Base-by-base conservation (phyloP, 345 rosid genomes). In the Erodium maritimum region DNA sequence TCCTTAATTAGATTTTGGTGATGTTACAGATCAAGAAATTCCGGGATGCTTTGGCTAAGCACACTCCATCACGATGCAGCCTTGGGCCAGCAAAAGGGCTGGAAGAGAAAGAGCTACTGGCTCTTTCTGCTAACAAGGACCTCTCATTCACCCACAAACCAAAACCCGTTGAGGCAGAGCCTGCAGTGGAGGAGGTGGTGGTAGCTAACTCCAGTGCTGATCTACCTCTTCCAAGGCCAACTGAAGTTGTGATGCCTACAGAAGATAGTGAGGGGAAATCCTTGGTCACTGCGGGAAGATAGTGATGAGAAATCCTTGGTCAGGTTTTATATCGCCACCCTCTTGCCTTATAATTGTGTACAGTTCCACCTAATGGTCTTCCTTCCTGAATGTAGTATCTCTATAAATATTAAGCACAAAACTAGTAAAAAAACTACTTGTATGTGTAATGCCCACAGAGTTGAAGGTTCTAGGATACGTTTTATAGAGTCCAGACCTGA, bases 71-170 rank as follows among this genome's bases (percentile, higher is more conserved):
- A 17, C 55, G 79, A 19, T 66, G 75, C 23, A 73, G 81, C 34
- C 72, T 75, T 1, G 82, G 76, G 0, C 71, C 79, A 1, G 76
- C 89, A 3, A 80, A 77, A 59, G 93, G 88, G 12, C 67, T 85
- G 50, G 77, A 80, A 1, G 76, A 76, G 0, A 67, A 68, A 10
- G 84, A 82, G 54, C 65, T 85, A 0, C 1, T 57, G 60, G 65
- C 54, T 20, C 19, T 56, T 45, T 67, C 68, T 12, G 67, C 95
- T 19, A 89, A 93, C 73, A 89, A 65, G 73, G 96, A 87, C 22
- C 85, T 93, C 9, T 73, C 77, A 79, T 93, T 93, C 72, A 80
- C 65, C 55, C 79, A 77, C 81, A 73, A 75, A 21, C 82, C 82
- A 12, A 82, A 74, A 67, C 72, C 74, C n/a, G 71, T 21, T 60